Evolutionary conservation across 768 basidiomycete species (phyloP), one percentile per base, ranked within the genome.

Genomic region (Tulasnella sp.): DNA sequence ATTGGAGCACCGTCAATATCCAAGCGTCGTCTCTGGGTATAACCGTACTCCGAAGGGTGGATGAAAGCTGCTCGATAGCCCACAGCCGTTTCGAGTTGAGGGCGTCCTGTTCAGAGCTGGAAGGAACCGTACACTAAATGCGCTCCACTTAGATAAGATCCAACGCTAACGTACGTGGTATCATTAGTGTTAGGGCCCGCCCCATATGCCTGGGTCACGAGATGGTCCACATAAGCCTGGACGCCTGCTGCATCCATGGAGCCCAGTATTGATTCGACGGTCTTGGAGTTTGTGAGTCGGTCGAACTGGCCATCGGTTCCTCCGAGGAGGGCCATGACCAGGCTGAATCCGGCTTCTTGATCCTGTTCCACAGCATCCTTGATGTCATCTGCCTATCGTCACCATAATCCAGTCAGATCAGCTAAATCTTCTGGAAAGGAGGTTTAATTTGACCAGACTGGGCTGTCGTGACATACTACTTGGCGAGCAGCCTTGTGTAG

Each of bases 231-330:
- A 71, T 94, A 97, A 41, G 73, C 79, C 64, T 80, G 78, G 63
- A 96, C 86, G 8, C 90, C 92, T 1, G 81, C 75, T 0, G 73
- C 70, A 64, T 85, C 81, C 78, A 93, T 83, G 34, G 79, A 80
- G 2, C 81, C 77, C 58, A 97, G 74, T 58, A 97, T 83, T 1
- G 80, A 79, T 72, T 95, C 92, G 34, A 97, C 80, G 0, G 90
- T 95, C 72, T 93, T 96, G 8, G 94, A 94, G 70, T 83, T 86
- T 10, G 94, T 95, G 60, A 95, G 70, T 70, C 80, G 85, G 72
- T 99, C 95, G 66, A 98, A 99, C 69, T 91, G 86, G 9, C 92
- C 92, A 68, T 95, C 76, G 51, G 81, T 77, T 23, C 44, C 44
- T 19, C 88, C 89, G 1, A 90, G 88, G 24, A 98, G 74, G 67